phyloP scores from a whole-genome alignment of 495 filamentous ascomycete genomes.

The Hypoxylon intermedium region DNA sequence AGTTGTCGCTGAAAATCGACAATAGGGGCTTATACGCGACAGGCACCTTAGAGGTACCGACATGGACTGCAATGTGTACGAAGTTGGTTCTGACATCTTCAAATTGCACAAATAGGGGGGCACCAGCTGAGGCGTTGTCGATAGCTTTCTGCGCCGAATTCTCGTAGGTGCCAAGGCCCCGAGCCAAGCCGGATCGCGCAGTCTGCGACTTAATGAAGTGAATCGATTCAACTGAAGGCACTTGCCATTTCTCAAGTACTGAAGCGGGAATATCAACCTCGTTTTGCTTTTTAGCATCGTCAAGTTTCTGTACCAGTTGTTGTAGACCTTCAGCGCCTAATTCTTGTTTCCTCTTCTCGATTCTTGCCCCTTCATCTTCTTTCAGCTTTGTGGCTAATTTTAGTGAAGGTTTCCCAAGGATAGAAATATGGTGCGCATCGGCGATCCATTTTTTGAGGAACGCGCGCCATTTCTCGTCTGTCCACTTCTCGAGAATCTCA shows the following conservation, averaged over 20 bases:
- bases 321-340: slow-evolving; percentile 65
- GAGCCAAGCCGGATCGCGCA: slow-evolving; percentile 81
- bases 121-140: slow-evolving; percentile 67
- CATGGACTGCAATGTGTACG: slow-evolving; percentile 76
- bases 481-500: slow-evolving; percentile 79
- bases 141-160: slow-evolving; percentile 79
- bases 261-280: slow-evolving; percentile 79
- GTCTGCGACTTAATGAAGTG: slow-evolving; percentile 92
- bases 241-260: slow-evolving; percentile 76
- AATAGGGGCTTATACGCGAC: slow-evolving; percentile 80
- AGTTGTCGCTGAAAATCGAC: slow-evolving; percentile 83
- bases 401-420: slow-evolving; percentile 83
- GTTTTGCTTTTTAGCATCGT: slow-evolving; percentile 79
- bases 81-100: slow-evolving; percentile 92
- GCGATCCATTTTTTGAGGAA: slow-evolving; percentile 86
- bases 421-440: slow-evolving; percentile 83
- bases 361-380: slow-evolving; percentile 67
- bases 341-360: slow-evolving; percentile 61
- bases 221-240: slow-evolving; percentile 85
- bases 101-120: slow-evolving; percentile 92
- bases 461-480: slow-evolving; percentile 77
- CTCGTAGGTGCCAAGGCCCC: slow-evolving; percentile 66
- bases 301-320: slow-evolving; percentile 74
- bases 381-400: slow-evolving; percentile 75
- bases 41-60: slow-evolving; percentile 78